These are phyloP conservation scores for Glycine latifolia DNA, from an alignment of 306 rosid species.

Conservation along the genomic window DNA sequence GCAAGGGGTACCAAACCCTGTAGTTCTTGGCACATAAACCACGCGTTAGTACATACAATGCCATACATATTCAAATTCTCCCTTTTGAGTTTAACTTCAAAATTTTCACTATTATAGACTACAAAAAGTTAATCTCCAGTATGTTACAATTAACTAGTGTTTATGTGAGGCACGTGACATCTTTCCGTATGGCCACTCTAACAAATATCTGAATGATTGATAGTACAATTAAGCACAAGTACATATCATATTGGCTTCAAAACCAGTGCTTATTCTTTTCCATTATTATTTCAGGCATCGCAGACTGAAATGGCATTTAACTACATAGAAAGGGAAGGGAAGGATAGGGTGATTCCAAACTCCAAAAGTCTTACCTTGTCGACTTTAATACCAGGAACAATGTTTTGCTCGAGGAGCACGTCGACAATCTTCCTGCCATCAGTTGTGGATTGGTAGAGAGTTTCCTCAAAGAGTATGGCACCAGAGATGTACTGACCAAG, in stretches of 20 bases:
- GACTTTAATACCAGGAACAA: slow-evolving; percentile 89
- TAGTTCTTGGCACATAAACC: slow-evolving; percentile 43
- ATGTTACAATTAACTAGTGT: background rate
- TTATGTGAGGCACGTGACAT: slow-evolving; percentile 10
- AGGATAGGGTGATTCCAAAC: background rate
- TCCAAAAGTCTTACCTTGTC: slow-evolving; percentile 67
- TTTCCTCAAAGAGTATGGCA: slow-evolving; percentile 92
- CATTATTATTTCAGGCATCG: background rate
- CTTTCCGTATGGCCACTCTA: background rate
- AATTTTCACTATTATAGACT: background rate
- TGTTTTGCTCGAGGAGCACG: slow-evolving; percentile 68
- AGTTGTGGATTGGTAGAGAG: slow-evolving; percentile 88
- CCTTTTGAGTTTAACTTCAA: background rate
- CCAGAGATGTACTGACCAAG: slow-evolving; percentile 89
- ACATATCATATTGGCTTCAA: slow-evolving; percentile 1
- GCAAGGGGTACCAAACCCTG: slow-evolving; percentile 86
- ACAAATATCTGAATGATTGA: background rate
- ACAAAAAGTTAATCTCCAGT: background rate
- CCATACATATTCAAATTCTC: background rate
- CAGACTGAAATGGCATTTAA: slow-evolving; percentile 3
- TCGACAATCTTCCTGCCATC: slow-evolving; percentile 89
- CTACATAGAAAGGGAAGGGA: slow-evolving; percentile 1
- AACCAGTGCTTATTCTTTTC: background rate
- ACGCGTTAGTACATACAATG: slow-evolving; percentile 15
- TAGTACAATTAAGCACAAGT: background rate